Base-by-base conservation (phyloP, 2,329 filamentous ascomycete genomes). In the Bisporella sp. region DNA sequence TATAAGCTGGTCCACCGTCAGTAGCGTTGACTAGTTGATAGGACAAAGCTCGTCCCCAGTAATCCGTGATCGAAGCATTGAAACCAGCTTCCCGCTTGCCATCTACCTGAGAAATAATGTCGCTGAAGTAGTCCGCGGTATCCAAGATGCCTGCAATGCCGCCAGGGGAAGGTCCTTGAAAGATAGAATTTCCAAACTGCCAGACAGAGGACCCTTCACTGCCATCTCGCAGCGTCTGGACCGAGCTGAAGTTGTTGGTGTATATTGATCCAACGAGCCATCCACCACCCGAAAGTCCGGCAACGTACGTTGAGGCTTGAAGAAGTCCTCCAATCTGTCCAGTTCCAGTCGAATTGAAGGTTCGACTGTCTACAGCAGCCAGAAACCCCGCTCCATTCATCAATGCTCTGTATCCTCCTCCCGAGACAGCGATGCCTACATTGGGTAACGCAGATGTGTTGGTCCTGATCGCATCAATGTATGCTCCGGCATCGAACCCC, bases 181-280 rank as follows among this genome's bases (percentile, higher is more conserved):
- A 69, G 45, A 89, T 82, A 0, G 74, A 79, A 49, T 81, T 78
- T 3, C 68, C 71, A 56, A 87, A 79, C 52, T 84, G 73, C 83
- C 83, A 87, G 1, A 85, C 65, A 9, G 59, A 60, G 4, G 69
- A 68, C 5, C 70, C 71, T 3, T 62, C 53, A 4, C 62, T 61
- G 6, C 75, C 70, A 35, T 73, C 68, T 46, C 79, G 68, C 46
- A 89, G 74, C 54, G 68, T 66, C 44, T 77, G 68, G 4, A 91
- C 77, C 0, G 83, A 81, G 7, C 82, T 85, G 65, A 89, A 95
- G 71, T 95, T 95, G 66, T 84, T 83, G 59, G 82, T 73, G 53
- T 81, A 91, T 7, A 95, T 72, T 49, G 85, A 89, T n/a, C 88
- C 87, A 4, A 95, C 78, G 13, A 95, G 73, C 90, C 90, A 95